Conservation (phyloP, 768 basidiomycete species). For the Podaxis sp. region DNA sequence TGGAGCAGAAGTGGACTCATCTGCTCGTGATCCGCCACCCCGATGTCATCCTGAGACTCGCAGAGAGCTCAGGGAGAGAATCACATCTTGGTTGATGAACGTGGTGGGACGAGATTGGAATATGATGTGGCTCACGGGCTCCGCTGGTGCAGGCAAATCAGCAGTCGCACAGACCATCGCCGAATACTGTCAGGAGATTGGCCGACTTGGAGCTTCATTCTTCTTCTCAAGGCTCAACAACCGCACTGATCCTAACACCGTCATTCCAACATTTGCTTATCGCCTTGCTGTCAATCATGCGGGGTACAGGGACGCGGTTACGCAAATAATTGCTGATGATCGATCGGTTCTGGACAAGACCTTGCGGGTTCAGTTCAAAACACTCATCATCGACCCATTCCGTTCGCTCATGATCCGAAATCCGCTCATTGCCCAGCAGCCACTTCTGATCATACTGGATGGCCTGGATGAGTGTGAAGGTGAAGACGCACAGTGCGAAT, state of each 20-base stretch:
- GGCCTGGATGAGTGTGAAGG: no score
- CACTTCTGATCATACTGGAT: no score
- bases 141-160: slow-evolving; percentile 4
- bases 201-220: slow-evolving; percentile 4
- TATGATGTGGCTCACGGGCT: neutral
- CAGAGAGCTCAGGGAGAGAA: neutral
- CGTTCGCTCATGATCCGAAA: no score
- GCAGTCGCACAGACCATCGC: slow-evolving; percentile 3
- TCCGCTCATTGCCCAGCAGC: no score
- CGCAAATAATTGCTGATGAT: no score
- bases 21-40: neutral
- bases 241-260: no score
- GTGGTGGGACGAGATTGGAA: neutral
- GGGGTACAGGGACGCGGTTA: no score
- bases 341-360: no score
- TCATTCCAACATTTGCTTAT: neutral
- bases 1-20: neutral
- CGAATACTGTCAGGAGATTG: neutral
- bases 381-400: no score
- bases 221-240: neutral
- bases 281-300: neutral
- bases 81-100: neutral
- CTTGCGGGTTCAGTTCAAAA: no score
- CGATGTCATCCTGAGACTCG: neutral
- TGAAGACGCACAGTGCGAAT: no score